phyloP scores from a whole-genome alignment of 1,284 basidiomycete genomes.

The Anthracocystis walkeri region DNA sequence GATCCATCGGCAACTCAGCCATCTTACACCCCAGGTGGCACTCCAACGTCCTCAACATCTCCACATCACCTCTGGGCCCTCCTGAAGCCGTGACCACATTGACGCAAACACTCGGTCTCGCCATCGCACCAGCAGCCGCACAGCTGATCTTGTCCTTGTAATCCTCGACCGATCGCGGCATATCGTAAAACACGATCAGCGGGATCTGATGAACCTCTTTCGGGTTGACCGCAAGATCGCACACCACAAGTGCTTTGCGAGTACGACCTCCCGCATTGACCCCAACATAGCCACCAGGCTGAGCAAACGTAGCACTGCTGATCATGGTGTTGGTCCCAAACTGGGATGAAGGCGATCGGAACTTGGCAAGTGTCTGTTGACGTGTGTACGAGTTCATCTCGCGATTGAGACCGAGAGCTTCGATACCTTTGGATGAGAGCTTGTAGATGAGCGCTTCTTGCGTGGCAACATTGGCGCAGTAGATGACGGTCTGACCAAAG shows the following conservation, averaged over 20 bases:
- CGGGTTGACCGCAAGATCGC: constrained; percentile 88
- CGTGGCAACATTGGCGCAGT: constrained; percentile 63
- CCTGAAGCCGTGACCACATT: constrained; percentile 97
- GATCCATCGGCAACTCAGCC: constrained; percentile 60
- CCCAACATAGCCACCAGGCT: constrained; percentile 75
- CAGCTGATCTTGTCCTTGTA: constrained; percentile 81
- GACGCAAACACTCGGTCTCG: constrained; percentile 85
- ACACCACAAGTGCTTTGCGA: constrained; percentile 81
- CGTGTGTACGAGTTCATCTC: constrained; percentile 87
- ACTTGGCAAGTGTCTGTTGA: constrained; percentile 82
- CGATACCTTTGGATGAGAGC: constrained; percentile 83
- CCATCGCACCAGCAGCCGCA: constrained; percentile 82
- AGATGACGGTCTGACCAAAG: constrained; percentile 62
- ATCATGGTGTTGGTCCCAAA: constrained; percentile 38
- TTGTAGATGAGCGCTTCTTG: constrained; percentile 75
- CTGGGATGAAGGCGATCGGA: constrained; percentile 73
- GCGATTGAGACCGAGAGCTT: constrained; percentile 80
- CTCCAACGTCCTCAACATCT: constrained; percentile 96
- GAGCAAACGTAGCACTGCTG: constrained; percentile 71
- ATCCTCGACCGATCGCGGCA: constrained; percentile 94
- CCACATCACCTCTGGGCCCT: constrained; percentile 80
- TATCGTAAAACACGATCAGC: constrained; percentile 82
- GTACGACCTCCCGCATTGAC: constrained; percentile 31
- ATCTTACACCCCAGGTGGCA: constrained; percentile 73
- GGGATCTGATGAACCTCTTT: constrained; percentile 89